Evolutionary conservation across 2,329 filamentous ascomycete species (phyloP).

Genomic region (Aspergillus neoniger): DNA sequence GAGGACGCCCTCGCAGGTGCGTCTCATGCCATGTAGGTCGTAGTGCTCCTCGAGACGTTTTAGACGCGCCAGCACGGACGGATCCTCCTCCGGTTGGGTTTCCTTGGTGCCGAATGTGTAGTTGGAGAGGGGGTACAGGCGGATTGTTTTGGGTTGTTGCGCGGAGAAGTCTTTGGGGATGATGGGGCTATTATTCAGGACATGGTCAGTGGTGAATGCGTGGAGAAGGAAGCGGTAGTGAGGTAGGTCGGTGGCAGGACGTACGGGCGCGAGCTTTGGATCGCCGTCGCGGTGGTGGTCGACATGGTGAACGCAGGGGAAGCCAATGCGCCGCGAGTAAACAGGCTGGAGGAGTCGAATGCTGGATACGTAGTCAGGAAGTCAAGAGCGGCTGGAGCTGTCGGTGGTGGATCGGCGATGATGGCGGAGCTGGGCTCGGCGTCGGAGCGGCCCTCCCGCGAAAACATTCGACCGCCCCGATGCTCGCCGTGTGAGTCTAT

Average conservation of each 20-base stretch:
- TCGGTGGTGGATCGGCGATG: not conserved
- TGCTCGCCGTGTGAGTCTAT: not conserved
- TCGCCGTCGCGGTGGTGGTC: slow-evolving; percentile 73
- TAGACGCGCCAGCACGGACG: slow-evolving; percentile 86
- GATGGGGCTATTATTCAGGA: slow-evolving; percentile 63
- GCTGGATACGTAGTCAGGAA: not conserved
- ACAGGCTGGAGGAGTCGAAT: not conserved
- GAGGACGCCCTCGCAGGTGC: slow-evolving; percentile 93
- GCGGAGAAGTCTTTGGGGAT: slow-evolving; percentile 81
- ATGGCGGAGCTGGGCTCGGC: slow-evolving; percentile 1
- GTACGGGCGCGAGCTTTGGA: slow-evolving; percentile 73
- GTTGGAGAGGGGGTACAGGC: slow-evolving; percentile 92
- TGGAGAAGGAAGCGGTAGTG: not conserved
- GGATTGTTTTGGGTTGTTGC: slow-evolving; percentile 86
- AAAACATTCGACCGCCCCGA: slow-evolving; percentile 32
- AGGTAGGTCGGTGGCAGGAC: slow-evolving; percentile 25
- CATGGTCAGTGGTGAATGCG: not conserved
- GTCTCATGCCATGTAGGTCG: slow-evolving; percentile 86
- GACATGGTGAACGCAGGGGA: slow-evolving; percentile 61
- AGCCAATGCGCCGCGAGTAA: not conserved
- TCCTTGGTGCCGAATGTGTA: slow-evolving; percentile 99
- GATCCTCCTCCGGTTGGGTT: slow-evolving; percentile 96
- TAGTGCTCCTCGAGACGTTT: slow-evolving; percentile 97
- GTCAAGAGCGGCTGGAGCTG: not conserved
- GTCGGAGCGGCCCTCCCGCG: slow-evolving; percentile 16